phyloP scores from a whole-genome alignment of 768 basidiomycete species.

The Sarcodon sp. region DNA sequence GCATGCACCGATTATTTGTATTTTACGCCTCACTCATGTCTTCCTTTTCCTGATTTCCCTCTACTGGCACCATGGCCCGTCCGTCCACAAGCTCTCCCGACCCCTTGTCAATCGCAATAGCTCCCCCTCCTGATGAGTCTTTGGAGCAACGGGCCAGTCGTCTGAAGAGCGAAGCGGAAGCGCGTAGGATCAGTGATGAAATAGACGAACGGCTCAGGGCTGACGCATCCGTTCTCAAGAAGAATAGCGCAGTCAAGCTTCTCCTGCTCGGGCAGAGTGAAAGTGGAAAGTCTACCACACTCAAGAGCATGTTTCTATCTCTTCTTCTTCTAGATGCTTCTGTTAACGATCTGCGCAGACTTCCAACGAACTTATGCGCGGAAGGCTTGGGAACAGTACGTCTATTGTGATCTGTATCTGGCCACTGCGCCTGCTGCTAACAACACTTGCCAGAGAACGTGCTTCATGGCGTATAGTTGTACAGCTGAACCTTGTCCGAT shows the following conservation, averaged over 20 bases:
- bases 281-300: slow-evolving; percentile 68
- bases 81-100: slow-evolving; percentile 11
- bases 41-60: too few relatives aligned
- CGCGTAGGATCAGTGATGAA: slow-evolving; percentile 50
- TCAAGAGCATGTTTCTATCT: slow-evolving; percentile 44
- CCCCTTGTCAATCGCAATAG: slow-evolving; percentile 44
- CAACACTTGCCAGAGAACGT: slow-evolving; percentile 61
- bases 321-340: background rate
- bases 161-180: slow-evolving; percentile 49
- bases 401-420: slow-evolving; percentile 9
- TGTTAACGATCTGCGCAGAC: background rate
- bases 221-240: slow-evolving; percentile 44
- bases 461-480: slow-evolving; percentile 65
- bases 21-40: too few relatives aligned
- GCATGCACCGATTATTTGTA: too few relatives aligned
- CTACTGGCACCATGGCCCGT: too few relatives aligned
- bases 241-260: slow-evolving; percentile 57
- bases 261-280: slow-evolving; percentile 61
- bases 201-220: slow-evolving; percentile 64
- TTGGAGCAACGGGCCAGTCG: slow-evolving; percentile 38
- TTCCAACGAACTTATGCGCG: background rate
- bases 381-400: background rate
- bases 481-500: slow-evolving; percentile 69
- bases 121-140: slow-evolving; percentile 54
- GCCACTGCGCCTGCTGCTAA: slow-evolving; percentile 67